phyloP scores from a whole-genome alignment of 1,284 basidiomycete species.

The Irpex sp. region DNA sequence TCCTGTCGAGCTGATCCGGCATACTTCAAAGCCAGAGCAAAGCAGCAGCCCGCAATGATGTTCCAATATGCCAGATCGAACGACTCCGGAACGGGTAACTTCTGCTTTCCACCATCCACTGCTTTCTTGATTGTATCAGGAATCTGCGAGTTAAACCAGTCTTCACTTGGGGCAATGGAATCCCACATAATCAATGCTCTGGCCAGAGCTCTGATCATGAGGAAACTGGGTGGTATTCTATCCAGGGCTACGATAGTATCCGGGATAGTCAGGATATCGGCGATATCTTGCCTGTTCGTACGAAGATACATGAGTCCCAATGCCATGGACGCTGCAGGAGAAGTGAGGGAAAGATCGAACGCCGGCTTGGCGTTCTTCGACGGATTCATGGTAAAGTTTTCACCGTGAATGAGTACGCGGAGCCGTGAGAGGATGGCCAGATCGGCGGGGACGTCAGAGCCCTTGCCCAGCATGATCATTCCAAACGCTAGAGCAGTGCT shows the following conservation, averaged over 20 bases:
- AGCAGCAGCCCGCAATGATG: constrained; percentile 87
- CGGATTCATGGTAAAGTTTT: constrained; percentile 35
- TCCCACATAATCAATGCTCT: constrained; percentile 89
- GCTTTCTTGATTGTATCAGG: constrained; percentile 66
- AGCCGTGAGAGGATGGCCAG: constrained; percentile 64
- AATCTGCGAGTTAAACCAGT: constrained; percentile 79
- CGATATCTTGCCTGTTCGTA: constrained; percentile 81
- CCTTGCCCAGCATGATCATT: constrained; percentile 92
- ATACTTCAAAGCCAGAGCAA: constrained; percentile 89
- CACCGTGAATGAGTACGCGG: constrained; percentile 71
- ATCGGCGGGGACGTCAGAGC: constrained; percentile 75
- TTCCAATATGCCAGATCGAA: constrained; percentile 87
- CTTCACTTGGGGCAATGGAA: constrained; percentile 62
- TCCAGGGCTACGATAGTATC: constrained; percentile 78
- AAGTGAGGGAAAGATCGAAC: constrained; percentile 85
- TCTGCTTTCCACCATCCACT: constrained; percentile 48
- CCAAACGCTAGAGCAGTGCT: constrained; percentile 90
- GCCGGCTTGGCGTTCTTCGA: constrained; percentile 38
- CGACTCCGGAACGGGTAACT: constrained; percentile 64
- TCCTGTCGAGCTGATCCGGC: constrained; percentile 89
- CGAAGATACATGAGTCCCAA: constrained; percentile 91
- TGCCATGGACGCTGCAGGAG: constrained; percentile 87
- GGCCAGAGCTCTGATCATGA: constrained; percentile 80
- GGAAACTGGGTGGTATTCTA: constrained; percentile 82
- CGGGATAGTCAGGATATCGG: constrained; percentile 82